Conservation (phyloP, 192 early-diverging fungal species). For the Paraglomus brasilianum region DNA sequence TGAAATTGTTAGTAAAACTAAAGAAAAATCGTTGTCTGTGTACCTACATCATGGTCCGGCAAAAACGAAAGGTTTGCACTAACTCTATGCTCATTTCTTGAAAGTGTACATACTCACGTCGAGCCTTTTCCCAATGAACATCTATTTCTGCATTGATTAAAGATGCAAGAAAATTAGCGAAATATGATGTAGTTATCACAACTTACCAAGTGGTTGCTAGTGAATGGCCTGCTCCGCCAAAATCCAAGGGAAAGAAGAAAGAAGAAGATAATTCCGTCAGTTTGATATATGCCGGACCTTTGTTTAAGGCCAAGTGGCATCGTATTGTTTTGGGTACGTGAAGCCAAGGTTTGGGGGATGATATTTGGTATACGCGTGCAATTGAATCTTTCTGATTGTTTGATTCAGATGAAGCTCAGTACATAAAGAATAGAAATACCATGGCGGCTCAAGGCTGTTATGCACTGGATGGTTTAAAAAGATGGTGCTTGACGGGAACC, state of each 20-base stretch:
- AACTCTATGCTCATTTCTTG: background rate
- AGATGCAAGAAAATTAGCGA: too few species aligned
- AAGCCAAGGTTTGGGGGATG: background rate
- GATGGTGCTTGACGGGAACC: conserved; percentile 68
- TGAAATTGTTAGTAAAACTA: conserved; percentile 42
- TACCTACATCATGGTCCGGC: conserved; percentile 39
- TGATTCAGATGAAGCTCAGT: conserved; percentile 52
- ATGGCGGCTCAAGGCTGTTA: conserved; percentile 47
- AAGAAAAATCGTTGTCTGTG: conserved; percentile 30
- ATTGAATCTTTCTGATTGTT: background rate
- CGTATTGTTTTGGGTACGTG: background rate
- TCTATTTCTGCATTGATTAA: too few species aligned
- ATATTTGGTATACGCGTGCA: background rate
- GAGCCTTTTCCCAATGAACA: too few species aligned
- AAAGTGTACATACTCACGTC: too few species aligned
- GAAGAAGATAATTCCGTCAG: too few species aligned
- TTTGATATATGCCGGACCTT: background rate
- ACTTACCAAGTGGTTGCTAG: conserved; percentile 38
- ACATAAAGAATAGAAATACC: conserved; percentile 56
- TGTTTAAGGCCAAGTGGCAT: background rate
- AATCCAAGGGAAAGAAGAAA: too few species aligned
- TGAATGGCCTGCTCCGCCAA: too few species aligned
- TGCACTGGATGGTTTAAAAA: conserved; percentile 42
- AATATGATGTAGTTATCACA: conserved; percentile 46
- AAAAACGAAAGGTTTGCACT: conserved; percentile 27